Evolutionary conservation across 768 basidiomycete species (phyloP).

Genomic region (Mycena latifolia): DNA sequence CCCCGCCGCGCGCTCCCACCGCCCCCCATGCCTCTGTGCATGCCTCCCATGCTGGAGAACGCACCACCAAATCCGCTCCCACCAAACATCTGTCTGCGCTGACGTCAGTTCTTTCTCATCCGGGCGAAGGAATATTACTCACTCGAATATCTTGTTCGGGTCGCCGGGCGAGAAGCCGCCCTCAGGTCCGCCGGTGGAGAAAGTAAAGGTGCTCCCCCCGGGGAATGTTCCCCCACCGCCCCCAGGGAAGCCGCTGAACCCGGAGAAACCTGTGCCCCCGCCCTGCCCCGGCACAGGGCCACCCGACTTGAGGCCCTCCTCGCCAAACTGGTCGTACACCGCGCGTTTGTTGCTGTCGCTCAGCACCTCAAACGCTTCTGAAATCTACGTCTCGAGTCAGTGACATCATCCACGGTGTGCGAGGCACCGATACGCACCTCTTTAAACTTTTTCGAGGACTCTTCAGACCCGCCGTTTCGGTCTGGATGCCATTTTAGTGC

Average conservation of each 20-base stretch:
- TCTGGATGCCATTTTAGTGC: slow-evolving; percentile 98
- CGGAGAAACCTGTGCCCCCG: slow-evolving; percentile 51
- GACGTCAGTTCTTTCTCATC: slow-evolving; percentile 6
- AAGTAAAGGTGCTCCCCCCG: slow-evolving; percentile 67
- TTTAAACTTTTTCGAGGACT: slow-evolving; percentile 92
- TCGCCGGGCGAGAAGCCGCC: slow-evolving; percentile 83
- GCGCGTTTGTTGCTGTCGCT: slow-evolving; percentile 88
- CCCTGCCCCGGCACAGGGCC: slow-evolving; percentile 67
- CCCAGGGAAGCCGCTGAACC: slow-evolving; percentile 55
- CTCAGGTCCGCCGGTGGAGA: slow-evolving; percentile 63
- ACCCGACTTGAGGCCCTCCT: slow-evolving; percentile 91
- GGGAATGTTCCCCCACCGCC: slow-evolving; percentile 47
- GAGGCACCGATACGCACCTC: slow-evolving; percentile 61
- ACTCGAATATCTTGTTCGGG: slow-evolving; percentile 92
- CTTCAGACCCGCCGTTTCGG: slow-evolving; percentile 87
- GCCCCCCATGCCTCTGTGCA: slow-evolving; percentile 54
- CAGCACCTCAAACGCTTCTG: slow-evolving; percentile 96
- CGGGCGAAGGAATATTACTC: slow-evolving; percentile 47
- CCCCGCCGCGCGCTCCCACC: slow-evolving; percentile 45
- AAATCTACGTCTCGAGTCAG: slow-evolving; percentile 65
- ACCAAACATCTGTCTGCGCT: slow-evolving; percentile 52
- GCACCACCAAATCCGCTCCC: slow-evolving; percentile 54
- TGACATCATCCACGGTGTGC: background rate
- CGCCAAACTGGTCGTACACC: slow-evolving; percentile 93
- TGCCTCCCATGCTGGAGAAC: slow-evolving; percentile 49